Conservation (phyloP, 2,329 filamentous ascomycete species). For the Neonectria punicea region DNA sequence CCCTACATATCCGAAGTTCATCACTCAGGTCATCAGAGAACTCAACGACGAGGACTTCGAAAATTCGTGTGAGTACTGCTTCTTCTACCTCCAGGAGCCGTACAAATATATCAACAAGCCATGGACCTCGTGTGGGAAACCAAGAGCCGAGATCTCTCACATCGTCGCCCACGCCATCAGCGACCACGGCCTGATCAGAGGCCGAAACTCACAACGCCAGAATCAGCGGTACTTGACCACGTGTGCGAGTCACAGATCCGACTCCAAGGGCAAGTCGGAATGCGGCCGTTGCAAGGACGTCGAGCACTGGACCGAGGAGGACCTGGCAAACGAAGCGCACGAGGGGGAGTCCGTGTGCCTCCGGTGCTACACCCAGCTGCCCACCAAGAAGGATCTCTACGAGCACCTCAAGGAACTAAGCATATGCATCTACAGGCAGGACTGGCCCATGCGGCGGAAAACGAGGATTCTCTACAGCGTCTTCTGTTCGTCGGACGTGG, state of each 20-base stretch:
- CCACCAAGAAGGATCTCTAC: constrained; percentile 27
- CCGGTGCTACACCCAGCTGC: constrained; percentile 33
- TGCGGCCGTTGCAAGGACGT: constrained; percentile 29
- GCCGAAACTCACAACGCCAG: constrained; percentile 23
- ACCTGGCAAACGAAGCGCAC: constrained; percentile 24
- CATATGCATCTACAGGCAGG: constrained; percentile 22
- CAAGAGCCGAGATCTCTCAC: constrained; percentile 33
- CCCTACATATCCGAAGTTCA: not conserved
- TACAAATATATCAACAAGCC: constrained; percentile 7
- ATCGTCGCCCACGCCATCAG: constrained; percentile 33
- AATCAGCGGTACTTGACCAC: constrained; percentile 32
- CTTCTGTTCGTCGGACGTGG: constrained; percentile 3
- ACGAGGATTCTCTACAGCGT: constrained; percentile 25
- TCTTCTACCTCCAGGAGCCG: constrained; percentile 14
- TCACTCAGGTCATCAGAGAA: not conserved
- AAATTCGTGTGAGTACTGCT: constrained; percentile 10
- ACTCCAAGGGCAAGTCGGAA: constrained; percentile 29
- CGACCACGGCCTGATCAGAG: constrained; percentile 39
- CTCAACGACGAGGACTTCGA: constrained; percentile 19
- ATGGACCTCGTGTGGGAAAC: constrained; percentile 17
- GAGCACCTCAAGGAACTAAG: constrained; percentile 25
- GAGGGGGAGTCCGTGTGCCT: constrained; percentile 31
- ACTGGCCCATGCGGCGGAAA: constrained; percentile 21
- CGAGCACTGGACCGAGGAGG: constrained; percentile 25
- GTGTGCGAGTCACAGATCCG: constrained; percentile 20